These are phyloP conservation scores for Rhizopogon roseolus DNA, from an alignment of 768 basidiomycete species.

Conservation along the genomic window DNA sequence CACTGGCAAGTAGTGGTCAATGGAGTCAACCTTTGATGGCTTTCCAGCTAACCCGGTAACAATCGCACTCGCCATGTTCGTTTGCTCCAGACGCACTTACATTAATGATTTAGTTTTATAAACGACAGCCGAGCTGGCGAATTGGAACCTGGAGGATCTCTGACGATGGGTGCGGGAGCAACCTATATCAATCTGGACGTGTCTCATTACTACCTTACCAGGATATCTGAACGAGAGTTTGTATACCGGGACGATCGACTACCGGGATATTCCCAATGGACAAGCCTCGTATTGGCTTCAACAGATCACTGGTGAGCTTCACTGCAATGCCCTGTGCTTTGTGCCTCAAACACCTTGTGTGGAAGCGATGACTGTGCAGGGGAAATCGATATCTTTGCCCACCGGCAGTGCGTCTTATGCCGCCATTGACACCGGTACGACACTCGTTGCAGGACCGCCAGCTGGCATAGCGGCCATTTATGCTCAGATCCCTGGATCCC, in stretches of 20 bases:
- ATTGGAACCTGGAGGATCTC: constrained; percentile 67
- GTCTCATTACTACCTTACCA: constrained; percentile 20
- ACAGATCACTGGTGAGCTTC: constrained; percentile 21
- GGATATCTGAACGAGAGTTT: constrained; percentile 52
- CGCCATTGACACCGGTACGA: constrained; percentile 59
- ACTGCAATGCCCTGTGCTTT: background rate
- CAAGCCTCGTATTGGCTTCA: constrained; percentile 45
- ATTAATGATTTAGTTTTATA: constrained; percentile 33
- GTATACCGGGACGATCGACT: constrained; percentile 48
- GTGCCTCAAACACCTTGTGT: background rate
- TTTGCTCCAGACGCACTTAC: background rate
- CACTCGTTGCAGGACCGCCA: constrained; percentile 49
- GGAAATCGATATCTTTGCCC: constrained; percentile 21
- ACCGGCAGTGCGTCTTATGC: constrained; percentile 32
- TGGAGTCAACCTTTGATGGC: constrained; percentile 52
- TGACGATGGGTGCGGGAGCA: constrained; percentile 52
- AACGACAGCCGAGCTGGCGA: constrained; percentile 35
- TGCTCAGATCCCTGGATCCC: constrained; percentile 38
- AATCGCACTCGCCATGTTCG: background rate
- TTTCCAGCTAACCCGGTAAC: constrained; percentile 57
- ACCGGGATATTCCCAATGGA: constrained; percentile 35
- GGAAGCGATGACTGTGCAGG: constrained; percentile 33
- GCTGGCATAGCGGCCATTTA: constrained; percentile 37
- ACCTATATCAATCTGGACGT: constrained; percentile 5
- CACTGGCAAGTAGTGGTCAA: constrained; percentile 37